These are phyloP conservation scores for Santalum album DNA, from an alignment of 164 flowering plant species.

Conservation along the genomic window DNA sequence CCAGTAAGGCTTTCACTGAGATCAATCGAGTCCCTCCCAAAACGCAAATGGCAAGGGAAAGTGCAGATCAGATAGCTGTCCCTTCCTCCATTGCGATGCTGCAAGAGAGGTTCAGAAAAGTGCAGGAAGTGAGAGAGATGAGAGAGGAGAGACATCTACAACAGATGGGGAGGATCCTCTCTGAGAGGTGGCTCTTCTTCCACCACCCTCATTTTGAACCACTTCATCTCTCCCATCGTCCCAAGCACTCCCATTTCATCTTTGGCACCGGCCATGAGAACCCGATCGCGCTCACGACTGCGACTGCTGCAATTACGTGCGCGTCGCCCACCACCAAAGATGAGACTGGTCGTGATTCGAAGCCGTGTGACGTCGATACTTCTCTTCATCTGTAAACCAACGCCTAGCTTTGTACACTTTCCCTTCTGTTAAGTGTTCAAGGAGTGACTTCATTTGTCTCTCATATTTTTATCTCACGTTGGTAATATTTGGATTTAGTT, in stretches of 20 bases:
- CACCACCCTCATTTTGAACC: conserved; percentile 6
- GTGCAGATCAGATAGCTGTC: conserved; percentile 11
- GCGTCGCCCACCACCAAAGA: too few species aligned
- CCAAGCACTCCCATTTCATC: too few species aligned
- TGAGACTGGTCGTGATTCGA: not conserved
- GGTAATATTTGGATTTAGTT: too few species aligned
- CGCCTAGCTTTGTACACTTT: too few species aligned
- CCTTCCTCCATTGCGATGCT: conserved; percentile 35
- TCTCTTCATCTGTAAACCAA: conserved; percentile 35
- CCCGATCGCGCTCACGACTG: too few species aligned
- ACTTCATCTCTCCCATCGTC: conserved; percentile 20
- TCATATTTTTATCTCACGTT: too few species aligned
- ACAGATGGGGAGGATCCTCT: conserved; percentile 5
- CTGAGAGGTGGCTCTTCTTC: conserved; percentile 9
- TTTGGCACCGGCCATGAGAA: too few species aligned
- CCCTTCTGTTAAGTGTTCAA: too few species aligned
- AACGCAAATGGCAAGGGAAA: conserved; percentile 15
- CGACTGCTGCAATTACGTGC: too few species aligned
- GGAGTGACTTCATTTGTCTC: too few species aligned
- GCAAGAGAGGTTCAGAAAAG: conserved; percentile 41
- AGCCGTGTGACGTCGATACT: conserved; percentile 31
- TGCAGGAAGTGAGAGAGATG: conserved; percentile 28
- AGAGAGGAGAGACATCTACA: conserved; percentile 29
- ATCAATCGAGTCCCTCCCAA: too few species aligned
- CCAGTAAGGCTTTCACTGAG: too few species aligned